Evolutionary conservation across 2,329 filamentous ascomycete genomes (phyloP), one percentile per base, ranked within the genome.

Genomic region (Pseudogymnoascus sp.): DNA sequence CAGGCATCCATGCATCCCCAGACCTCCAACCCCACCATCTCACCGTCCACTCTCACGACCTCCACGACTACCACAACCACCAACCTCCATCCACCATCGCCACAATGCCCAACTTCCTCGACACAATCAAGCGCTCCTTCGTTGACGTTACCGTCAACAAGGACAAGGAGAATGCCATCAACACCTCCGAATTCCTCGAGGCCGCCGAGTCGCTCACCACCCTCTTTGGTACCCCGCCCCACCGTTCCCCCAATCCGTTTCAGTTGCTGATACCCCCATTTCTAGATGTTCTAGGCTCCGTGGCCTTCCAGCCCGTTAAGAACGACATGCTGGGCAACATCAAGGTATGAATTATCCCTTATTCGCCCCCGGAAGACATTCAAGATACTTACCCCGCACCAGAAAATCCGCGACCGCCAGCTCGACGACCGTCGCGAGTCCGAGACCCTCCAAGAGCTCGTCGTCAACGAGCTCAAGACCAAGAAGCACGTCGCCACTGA

Each of bases 381-480:
- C 38, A 60, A 61, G 31, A 55, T 21, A 55, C 38, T 63, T 58
- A 60, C 40, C 8, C 28, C 40, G 16, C 23, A 61, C 59, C 69
- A 96, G 91, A 97, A 99, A 89, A 83, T 97, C 76, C 87, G 90
- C 67, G 87, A 93, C 61, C 87, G 93, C 69, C 88, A 93, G 74
- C 82, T 88, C 62, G 90, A 88, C 63, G 86, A 90, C 63, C 91
- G 93, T 31, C 80, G 81, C 61, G 88, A 93, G 67, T 96, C 90
- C n/a, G 81, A 84, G 71, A 96, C 87, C 63, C 81, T 99, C 63
- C 95, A 99, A 79, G 85, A 88, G 55, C 89, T 97, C 59, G 88
- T 90, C 70, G 76, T 86, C 68, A 95, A 93, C 75, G 95, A 99
- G 81, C 81, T 96, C 74, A 93, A 92, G 81, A 83, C 85, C 66